phyloP scores from a whole-genome alignment of 345 rosid species.

The Bretschneidera sinensis region DNA sequence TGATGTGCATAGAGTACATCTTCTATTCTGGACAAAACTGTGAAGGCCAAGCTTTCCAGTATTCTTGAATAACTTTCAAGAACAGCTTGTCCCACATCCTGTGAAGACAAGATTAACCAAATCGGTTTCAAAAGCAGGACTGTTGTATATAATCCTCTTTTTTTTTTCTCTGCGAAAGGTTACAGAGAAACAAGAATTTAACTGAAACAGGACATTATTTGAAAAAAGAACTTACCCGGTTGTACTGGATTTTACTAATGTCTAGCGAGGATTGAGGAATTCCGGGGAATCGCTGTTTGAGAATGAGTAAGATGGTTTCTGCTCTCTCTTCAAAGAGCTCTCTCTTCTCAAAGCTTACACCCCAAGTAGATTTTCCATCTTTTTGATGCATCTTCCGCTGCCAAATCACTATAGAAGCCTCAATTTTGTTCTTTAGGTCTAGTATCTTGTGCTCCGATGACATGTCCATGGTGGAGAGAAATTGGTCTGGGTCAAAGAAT shows the following conservation, averaged over 20 bases:
- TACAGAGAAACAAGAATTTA: too few species aligned
- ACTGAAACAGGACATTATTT: too few species aligned
- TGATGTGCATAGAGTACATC: conserved; percentile 72
- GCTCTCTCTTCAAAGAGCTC: conserved; percentile 91
- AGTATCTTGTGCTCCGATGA: conserved; percentile 80
- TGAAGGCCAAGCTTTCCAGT: conserved; percentile 78
- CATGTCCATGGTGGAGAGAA: conserved; percentile 59
- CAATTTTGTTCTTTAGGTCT: conserved; percentile 80
- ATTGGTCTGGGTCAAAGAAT: conserved; percentile 71
- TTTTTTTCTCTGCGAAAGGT: too few species aligned
- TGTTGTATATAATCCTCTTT: too few species aligned
- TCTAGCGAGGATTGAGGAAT: conserved; percentile 79
- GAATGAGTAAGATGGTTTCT: conserved; percentile 65
- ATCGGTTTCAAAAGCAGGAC: too few species aligned
- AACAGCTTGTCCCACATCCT: conserved; percentile 86
- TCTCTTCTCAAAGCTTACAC: conserved; percentile 82
- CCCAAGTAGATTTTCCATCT: conserved; percentile 79
- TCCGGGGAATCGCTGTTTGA: conserved; percentile 80
- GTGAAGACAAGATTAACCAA: conserved; percentile 8
- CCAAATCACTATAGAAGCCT: conserved; percentile 91
- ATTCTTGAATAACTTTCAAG: conserved; percentile 86
- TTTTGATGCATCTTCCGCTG: conserved; percentile 77
- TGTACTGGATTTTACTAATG: conserved; percentile 74
- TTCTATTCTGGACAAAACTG: conserved; percentile 70
- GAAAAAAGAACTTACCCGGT: conserved; percentile 49